Base-by-base conservation (phyloP, 305 asterid genomes). In the Vinca major region DNA sequence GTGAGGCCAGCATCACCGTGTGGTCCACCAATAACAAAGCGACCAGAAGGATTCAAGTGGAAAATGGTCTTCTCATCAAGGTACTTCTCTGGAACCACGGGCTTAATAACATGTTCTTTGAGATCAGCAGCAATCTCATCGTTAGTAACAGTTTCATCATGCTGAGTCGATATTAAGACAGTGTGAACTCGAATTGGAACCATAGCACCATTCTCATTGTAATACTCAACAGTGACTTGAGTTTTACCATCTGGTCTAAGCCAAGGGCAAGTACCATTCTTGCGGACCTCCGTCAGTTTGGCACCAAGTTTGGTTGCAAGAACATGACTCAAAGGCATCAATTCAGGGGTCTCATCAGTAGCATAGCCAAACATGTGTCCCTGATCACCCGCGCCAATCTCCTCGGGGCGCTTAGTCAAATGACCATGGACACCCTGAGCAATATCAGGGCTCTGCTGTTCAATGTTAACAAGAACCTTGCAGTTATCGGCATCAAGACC, bases 331-430 rank as follows among this genome's bases (percentile, higher is more conserved):
- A 83, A 85, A 58, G 87, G 87, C 87, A 82, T 82, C 37, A 75
- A 66, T 72, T 82, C 86, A 6, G 86, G 84, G 65, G 86, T 82
- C 74, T 82, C 86, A 68, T 82, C 86, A 0, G 86, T 80, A 41
- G 84, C 84, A 77, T 82, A 82, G 36, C 86, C 86, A 53, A 82
- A 82, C 86, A 80, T 82, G 77, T 82, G 86, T 0, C 86, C 86
- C 62, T 82, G 86, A 53, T 83, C 87, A 63, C 87, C 87, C n/a
- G 87, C 87, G 47, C 85, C 87, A 69, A 83, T 78, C 69, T 80
- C 87, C 70, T 83, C 87, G 0, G 87, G 87, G n/a, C 85, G 75
- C 79, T 80, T 83, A 53, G 83, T 80, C 56, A 82, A 73, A 71
- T 82, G 84, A 54, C 86, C 86, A 1, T 82, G 86, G 67, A 82